phyloP scores from a whole-genome alignment of 208 protist species.

The Porcisia hertigi region DNA sequence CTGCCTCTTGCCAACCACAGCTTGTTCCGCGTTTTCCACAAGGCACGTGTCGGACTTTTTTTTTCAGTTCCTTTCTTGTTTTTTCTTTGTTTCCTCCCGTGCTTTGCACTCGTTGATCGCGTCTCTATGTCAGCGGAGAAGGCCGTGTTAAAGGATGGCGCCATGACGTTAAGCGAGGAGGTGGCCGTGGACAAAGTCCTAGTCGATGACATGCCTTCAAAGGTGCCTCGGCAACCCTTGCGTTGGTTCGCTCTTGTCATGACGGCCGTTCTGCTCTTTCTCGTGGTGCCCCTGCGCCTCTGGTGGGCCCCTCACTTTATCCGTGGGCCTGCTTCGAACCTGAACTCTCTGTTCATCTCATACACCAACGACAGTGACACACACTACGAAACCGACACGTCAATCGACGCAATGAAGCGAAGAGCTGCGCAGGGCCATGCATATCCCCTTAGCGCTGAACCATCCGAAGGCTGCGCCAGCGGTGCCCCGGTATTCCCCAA shows the following conservation, averaged over 20 bases:
- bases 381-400: not conserved
- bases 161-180: not conserved
- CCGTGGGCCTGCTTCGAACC: not conserved
- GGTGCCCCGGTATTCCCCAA: conserved; percentile 25
- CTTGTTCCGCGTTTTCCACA: too few species aligned
- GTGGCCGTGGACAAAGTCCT: not conserved
- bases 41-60: too few species aligned
- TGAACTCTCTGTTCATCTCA: not conserved
- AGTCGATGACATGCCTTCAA: not conserved
- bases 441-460: not conserved
- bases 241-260: not conserved
- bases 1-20: too few species aligned
- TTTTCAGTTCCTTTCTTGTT: not conserved
- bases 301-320: not conserved
- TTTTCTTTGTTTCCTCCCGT: not conserved
- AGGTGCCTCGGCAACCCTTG: too few species aligned
- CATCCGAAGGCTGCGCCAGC: not conserved
- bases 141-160: not conserved
- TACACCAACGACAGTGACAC: not conserved
- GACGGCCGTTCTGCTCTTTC: not conserved
- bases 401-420: conserved; percentile 5
- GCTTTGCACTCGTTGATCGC: not conserved
- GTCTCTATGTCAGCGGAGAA: not conserved
- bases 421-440: conserved; percentile 7
- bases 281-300: conserved; percentile 6